Evolutionary conservation across 805 yeast species (phyloP), one percentile per base, ranked within the genome.

Genomic region (Candida oleophila): DNA sequence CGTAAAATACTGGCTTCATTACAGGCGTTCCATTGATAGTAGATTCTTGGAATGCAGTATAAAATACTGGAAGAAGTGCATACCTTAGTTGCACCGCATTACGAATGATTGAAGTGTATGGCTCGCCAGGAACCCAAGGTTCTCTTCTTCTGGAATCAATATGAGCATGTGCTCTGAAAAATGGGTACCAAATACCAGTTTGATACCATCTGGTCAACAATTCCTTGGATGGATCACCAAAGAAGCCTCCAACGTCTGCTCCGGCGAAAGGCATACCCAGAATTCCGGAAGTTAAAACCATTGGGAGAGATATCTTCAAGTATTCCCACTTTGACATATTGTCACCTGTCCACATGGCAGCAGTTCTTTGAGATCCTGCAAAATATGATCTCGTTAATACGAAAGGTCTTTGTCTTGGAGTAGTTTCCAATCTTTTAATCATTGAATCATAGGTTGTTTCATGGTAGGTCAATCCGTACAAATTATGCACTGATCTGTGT

Each of bases 321-420:
- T 89, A 87, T 51, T 85, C 94, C 99, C 99, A 94, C 54, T 78
- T 84, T 2, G 97, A 89, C 78, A 81, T 85, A 64, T 92, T 94
- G 64, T 94, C 99, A 39, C 99, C 99, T 0, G 97, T 89, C 99
- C 99, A 94, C 81, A 87, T 85, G 0, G 98, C 96, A 0, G 94
- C 83, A 0, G 94, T 75, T 55, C 91, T 76, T 66, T 94, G 98
- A 2, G 97, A 88, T 0, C 99, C 99, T 0, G 97, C 78, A 61
- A 76, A 94, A 63, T 80, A 92, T 0, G 97, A 76, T 51, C 99
- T 74, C 0, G 99, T 89, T 40, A 94, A 73, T 12, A 92, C 68
- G 57, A 94, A 94, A 7, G 99, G 99, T 48, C 99, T 77, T 49
- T 71, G 69, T 46, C 81, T 75, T 38, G 66, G 56, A 1, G 74